A percentile compares a stretch with the other conserved stretches of the same genome.
Evolutionary conservation across 2,329 filamentous ascomycete species (phyloP).

Genomic region (Aspergillus felis): DNA sequence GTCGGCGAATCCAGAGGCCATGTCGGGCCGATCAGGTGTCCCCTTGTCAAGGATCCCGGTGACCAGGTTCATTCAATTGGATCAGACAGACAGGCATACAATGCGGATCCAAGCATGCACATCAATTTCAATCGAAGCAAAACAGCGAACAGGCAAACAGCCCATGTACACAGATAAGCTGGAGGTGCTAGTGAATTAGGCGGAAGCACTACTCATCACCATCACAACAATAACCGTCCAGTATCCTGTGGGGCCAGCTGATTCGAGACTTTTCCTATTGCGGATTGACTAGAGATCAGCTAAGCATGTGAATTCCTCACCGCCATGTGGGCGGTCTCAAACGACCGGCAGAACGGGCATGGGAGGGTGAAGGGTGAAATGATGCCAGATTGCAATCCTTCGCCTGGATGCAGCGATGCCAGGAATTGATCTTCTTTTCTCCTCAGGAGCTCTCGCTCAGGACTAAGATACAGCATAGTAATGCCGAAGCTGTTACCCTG

Average conservation of each 20-base stretch:
- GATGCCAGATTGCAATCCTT: slow-evolving; percentile 31
- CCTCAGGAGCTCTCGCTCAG: neutral
- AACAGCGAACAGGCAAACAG: neutral
- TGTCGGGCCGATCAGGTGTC: slow-evolving; percentile 24
- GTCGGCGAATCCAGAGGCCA: slow-evolving; percentile 37
- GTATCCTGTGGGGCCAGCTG: neutral
- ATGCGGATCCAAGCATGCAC: neutral
- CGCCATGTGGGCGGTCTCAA: slow-evolving; percentile 25
- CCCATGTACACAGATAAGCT: slow-evolving; percentile 7
- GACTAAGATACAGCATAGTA: neutral
- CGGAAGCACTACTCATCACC: neutral
- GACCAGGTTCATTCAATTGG: slow-evolving; percentile 7
- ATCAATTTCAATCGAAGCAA: neutral
- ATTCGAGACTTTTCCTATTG: slow-evolving; percentile 4
- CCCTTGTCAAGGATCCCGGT: slow-evolving; percentile 3
- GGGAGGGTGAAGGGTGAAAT: slow-evolving; percentile 14
- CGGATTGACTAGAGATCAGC: slow-evolving; percentile 11
- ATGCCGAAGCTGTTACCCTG: slow-evolving; percentile 6
- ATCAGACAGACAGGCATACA: slow-evolving; percentile 7
- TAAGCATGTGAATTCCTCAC: slow-evolving; percentile 6
- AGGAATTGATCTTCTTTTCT: neutral
- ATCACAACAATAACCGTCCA: slow-evolving; percentile 2
- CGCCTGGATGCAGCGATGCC: neutral
- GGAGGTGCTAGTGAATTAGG: slow-evolving; percentile 12
- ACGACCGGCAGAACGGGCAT: slow-evolving; percentile 17